Percentiles rank a stretch among this genome's conserved stretches.
Evolutionary conservation across 129 eudicot genomes (phyloP).

Genomic region (Centrapalus pauciflorus): DNA sequence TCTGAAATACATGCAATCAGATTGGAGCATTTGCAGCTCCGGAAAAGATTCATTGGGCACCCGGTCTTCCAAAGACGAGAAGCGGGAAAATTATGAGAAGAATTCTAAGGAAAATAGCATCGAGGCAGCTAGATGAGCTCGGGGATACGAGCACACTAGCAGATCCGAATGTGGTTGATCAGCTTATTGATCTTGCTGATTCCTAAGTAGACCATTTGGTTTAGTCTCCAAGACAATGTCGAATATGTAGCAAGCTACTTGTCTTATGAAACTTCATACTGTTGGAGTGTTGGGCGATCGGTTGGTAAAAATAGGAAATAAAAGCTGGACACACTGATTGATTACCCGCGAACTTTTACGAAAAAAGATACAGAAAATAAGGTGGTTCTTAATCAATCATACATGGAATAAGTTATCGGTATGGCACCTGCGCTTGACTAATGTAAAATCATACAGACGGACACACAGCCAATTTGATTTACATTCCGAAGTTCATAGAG

Average conservation of each 20-base stretch:
- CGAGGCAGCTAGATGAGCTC: conserved; percentile 84
- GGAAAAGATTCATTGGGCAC: conserved; percentile 95
- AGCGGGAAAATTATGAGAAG: conserved; percentile 98
- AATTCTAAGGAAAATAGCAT: conserved; percentile 85
- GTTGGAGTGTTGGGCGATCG: conserved; percentile 1
- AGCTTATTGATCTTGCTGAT: conserved; percentile 77
- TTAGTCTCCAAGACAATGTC: not conserved
- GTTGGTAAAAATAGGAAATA: not conserved
- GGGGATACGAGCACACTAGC: conserved; percentile 97
- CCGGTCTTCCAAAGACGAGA: conserved; percentile 92
- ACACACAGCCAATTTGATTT: not conserved
- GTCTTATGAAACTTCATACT: not conserved
- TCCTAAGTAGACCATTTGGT: conserved; percentile 5
- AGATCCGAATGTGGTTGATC: conserved; percentile 85
- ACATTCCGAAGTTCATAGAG: no score
- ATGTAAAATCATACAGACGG: no score
- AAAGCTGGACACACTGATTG: not conserved
- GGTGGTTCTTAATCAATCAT: not conserved
- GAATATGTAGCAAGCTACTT: not conserved
- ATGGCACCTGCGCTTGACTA: no score
- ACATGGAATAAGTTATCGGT: not conserved
- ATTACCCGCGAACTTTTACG: not conserved
- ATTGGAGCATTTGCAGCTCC: conserved; percentile 99
- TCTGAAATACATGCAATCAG: conserved; percentile 45
- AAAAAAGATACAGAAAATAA: not conserved